These are phyloP conservation scores for Cladophialophora yegresii DNA, from an alignment of 2,329 filamentous ascomycete species.

Conservation along the genomic window DNA sequence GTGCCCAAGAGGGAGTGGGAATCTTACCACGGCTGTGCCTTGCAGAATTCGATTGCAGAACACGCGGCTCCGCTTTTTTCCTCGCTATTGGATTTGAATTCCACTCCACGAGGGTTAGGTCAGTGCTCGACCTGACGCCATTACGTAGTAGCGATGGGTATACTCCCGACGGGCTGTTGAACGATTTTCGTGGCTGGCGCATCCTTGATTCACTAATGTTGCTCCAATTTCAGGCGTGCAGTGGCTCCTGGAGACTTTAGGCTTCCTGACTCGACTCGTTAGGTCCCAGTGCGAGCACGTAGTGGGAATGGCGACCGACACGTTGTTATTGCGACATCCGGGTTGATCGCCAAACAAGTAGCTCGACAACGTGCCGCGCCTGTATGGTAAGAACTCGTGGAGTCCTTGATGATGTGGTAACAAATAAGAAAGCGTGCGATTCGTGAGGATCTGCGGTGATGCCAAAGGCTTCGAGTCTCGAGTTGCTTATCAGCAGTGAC, in stretches of 20 bases:
- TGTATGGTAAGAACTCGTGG: neutral
- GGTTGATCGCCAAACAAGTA: neutral
- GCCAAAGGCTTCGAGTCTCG: neutral
- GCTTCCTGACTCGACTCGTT: neutral
- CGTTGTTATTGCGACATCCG: neutral
- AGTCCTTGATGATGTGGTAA: neutral
- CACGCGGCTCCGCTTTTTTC: neutral
- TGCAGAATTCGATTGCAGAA: neutral
- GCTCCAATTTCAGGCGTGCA: neutral
- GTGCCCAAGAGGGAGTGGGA: neutral
- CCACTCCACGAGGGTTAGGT: neutral
- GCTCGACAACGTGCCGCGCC: neutral
- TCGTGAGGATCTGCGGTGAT: neutral
- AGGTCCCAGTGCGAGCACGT: neutral
- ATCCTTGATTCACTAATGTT: neutral
- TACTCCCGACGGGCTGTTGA: neutral
- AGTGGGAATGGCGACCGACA: neutral
- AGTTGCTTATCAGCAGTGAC: neutral
- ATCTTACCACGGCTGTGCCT: neutral
- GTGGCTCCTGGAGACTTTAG: neutral
- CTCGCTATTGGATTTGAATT: neutral
- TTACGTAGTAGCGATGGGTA: neutral
- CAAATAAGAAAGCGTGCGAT: neutral
- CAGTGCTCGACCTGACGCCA: neutral
- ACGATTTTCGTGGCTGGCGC: neutral